A percentile compares a stretch with the other conserved stretches of the same genome.
Evolutionary conservation across 352 stramenopile genomes (phyloP).

Genomic region (Globisporangium canariense): DNA sequence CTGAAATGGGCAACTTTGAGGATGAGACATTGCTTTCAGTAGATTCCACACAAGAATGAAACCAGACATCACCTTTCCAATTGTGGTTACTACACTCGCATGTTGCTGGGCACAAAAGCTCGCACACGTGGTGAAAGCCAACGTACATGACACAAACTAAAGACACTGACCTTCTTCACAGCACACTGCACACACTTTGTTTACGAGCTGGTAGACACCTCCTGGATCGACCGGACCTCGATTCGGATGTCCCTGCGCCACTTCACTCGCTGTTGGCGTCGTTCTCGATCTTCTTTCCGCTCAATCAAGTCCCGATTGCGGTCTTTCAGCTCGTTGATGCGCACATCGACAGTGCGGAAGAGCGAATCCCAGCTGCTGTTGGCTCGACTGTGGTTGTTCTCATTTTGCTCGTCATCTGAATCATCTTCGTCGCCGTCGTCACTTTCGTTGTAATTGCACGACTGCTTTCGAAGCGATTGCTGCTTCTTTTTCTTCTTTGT

Average conservation of each 20-base stretch:
- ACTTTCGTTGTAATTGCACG: background rate
- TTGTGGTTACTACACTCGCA: conserved; percentile 7
- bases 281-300: conserved; percentile 50
- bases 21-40: conserved; percentile 5
- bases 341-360: conserved; percentile 32
- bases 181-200: no score
- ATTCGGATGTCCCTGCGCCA: conserved; percentile 24
- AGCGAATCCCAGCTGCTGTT: conserved; percentile 17
- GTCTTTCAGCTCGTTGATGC: conserved; percentile 40
- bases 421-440: conserved; percentile 25
- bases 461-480: background rate
- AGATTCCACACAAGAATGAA: conserved; percentile 1
- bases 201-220: conserved; percentile 1
- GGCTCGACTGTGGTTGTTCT: background rate
- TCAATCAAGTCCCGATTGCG: conserved; percentile 45
- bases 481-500: conserved; percentile 12
- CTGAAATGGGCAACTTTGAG: conserved; percentile 20
- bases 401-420: conserved; percentile 8
- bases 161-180: background rate
- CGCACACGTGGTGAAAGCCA: background rate
- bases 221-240: conserved; percentile 16
- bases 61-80: background rate
- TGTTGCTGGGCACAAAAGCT: background rate
- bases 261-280: conserved; percentile 17
- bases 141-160: background rate